Base-by-base conservation (phyloP, 2,329 filamentous ascomycete genomes). In the Ceratocystis harringtonii region DNA sequence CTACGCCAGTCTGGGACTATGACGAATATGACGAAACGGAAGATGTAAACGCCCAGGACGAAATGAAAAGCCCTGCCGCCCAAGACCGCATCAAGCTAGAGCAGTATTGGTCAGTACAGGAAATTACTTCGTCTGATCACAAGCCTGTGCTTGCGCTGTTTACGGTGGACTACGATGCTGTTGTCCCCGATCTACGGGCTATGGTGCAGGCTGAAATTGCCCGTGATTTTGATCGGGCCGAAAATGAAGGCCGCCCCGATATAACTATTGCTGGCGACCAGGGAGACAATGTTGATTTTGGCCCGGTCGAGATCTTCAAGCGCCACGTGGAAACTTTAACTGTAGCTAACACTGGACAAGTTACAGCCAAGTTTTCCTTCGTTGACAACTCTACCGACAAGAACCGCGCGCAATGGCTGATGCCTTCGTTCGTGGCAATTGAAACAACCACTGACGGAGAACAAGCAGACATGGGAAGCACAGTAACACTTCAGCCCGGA, bases 101-200 rank as follows among this genome's bases (percentile, higher is more conserved):
- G 65, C 75, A 88, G 66, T 99, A 99, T 73, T 84, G 86, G 0
- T 92, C 92, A 0, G 90, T 97, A 71, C 94, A 97, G 74, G 82
- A 88, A 19, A 86, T 99, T 28, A 82, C 89, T 17, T 96, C 92
- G 0, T 97, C 92, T 0, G 94, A 99, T 71, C 94, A 99, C 75
- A 99, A 99, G 73, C 95, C 94, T 0, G 77, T 99, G 1, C 84
- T 86, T 67, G 90, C 91, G 0, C 78, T 92, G 0, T 97, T 97
- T 72, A 87, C 83, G 0, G 76, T 99, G 6, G 86, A 88, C 57
- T 96, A 94, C 72, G 89, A 96, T 68, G 88, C 89, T 0, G 89
- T 96, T 0, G 85, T 95, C 0, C 88, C 91, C 0, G 86, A 92
- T 32, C 77, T 96, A 30, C 96, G 95, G 73, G 84, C 90, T 1